A percentile compares a stretch with the other conserved stretches of the same genome.
These are phyloP conservation scores for Pneumocystis jirovecii DNA, from an alignment of 1,139 yeast genomes.

Conservation along the genomic window DNA sequence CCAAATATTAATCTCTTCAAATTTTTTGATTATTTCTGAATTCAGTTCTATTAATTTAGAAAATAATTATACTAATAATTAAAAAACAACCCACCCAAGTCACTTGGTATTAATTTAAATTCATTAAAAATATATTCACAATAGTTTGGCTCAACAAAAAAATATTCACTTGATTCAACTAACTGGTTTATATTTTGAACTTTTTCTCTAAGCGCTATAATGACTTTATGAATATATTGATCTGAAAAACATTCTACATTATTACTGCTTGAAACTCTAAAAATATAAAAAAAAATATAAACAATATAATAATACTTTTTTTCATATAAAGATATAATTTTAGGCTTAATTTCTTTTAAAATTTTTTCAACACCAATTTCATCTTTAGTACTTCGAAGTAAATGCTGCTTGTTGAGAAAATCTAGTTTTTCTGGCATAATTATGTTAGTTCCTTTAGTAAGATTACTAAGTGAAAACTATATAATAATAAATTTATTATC, in stretches of 20 bases:
- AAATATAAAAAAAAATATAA: background rate
- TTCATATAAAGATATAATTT: background rate
- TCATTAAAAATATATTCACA: background rate
- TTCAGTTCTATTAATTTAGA: background rate
- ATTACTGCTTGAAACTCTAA: background rate
- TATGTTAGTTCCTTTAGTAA: conserved; percentile 88
- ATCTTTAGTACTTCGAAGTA: conserved; percentile 4
- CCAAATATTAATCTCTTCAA: background rate
- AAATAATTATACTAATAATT: background rate
- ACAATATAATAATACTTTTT: background rate
- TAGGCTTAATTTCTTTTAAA: conserved; percentile 1
- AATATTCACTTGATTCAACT: background rate
- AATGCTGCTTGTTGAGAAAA: conserved; percentile 39
- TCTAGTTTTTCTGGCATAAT: conserved; percentile 64
- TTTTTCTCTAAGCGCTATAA: conserved; percentile 5
- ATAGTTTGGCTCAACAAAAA: background rate
- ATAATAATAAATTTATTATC: conserved; percentile 11
- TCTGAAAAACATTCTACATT: background rate
- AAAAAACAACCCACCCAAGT: background rate
- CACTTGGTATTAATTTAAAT: background rate
- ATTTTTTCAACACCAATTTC: conserved; percentile 2
- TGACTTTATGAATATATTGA: conserved; percentile 6
- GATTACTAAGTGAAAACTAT: conserved; percentile 41
- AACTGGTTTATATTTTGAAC: background rate
- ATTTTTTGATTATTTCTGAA: background rate